These are phyloP conservation scores for Penicillium sp. DNA, from an alignment of 2,329 filamentous ascomycete species.

Conservation along the genomic window DNA sequence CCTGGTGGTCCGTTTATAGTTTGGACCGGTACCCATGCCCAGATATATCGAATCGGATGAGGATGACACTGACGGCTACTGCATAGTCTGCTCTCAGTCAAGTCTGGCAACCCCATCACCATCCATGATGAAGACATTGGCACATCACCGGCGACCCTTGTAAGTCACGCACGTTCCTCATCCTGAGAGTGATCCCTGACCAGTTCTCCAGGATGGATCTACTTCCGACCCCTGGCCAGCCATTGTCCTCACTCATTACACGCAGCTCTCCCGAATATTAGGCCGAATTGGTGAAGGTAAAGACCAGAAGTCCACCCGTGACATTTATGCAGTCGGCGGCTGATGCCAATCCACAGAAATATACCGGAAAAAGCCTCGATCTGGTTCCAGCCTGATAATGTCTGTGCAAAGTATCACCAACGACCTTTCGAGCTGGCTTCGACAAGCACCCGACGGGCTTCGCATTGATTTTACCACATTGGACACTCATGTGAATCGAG, in stretches of 20 bases:
- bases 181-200: neutral
- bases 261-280: slow-evolving; percentile 52
- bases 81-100: slow-evolving; percentile 49
- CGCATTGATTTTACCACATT: slow-evolving; percentile 50
- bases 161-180: slow-evolving; percentile 11
- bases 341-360: slow-evolving; percentile 35
- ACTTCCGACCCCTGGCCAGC: slow-evolving; percentile 42
- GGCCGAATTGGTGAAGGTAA: slow-evolving; percentile 47
- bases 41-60: neutral
- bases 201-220: slow-evolving; percentile 12
- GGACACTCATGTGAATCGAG: slow-evolving; percentile 44
- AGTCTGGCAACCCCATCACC: slow-evolving; percentile 55
- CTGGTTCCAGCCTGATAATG: slow-evolving; percentile 48
- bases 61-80: neutral
- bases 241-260: slow-evolving; percentile 53
- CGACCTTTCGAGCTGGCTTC: slow-evolving; percentile 52
- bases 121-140: slow-evolving; percentile 56
- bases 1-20: slow-evolving; percentile 59
- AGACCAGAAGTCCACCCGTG: neutral
- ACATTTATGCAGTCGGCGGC: neutral
- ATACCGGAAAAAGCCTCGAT: slow-evolving; percentile 50
- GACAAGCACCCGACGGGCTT: slow-evolving; percentile 48
- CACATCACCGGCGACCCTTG: slow-evolving; percentile 34
- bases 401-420: slow-evolving; percentile 53
- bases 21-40: slow-evolving; percentile 44